Base-by-base conservation (phyloP, 345 rosid genomes). In the Passiflora organensis region DNA sequence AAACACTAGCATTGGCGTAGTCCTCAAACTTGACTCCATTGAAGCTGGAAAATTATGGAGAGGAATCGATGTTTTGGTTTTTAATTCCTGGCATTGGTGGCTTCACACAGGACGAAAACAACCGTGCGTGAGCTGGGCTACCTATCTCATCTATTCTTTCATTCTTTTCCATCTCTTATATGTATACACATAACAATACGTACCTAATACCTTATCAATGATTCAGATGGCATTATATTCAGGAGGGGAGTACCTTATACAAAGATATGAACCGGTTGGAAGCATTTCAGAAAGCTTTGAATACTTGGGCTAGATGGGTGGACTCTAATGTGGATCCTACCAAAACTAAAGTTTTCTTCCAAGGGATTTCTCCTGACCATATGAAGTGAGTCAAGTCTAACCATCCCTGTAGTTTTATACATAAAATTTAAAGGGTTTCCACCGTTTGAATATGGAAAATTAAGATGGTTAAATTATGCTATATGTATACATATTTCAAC, bases 31-130 rank as follows among this genome's bases (percentile, higher is more conserved):
- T 0, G 65, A 77, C 45, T 83, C 97, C 1, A 82, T 87, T 53
- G 48, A 71, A 25, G 56, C 74, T 32, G 89, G 79, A 20, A 46
- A 66, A 6, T 32, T 73, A 5, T 91, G 96, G 97, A 71, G 60
- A 60, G 72, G 58, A 0, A 73, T 56, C 18, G 86, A 87, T 59
- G 65, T 77, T 24, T 56, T 91, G 71, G 21, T 91, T 50, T 91
- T 87, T 70, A 71, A 91, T 43, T 53, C 94, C 2, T 91, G 97
- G 97, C 97, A 91, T 51, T 91, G 96, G 97, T 91, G 97, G 97
- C 86, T 82, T 56, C 97, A 91, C 60, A 72, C 80, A 0, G 85
- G 73, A 18, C 65, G 80, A 54, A 87, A 91, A 56, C 97, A 91
- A 64, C 84, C 88, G 84, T 91, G 70, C 37, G 74, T 47, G 1